Conservation (phyloP, 257 asterid genomes). For the Nicotiana knightiana region DNA sequence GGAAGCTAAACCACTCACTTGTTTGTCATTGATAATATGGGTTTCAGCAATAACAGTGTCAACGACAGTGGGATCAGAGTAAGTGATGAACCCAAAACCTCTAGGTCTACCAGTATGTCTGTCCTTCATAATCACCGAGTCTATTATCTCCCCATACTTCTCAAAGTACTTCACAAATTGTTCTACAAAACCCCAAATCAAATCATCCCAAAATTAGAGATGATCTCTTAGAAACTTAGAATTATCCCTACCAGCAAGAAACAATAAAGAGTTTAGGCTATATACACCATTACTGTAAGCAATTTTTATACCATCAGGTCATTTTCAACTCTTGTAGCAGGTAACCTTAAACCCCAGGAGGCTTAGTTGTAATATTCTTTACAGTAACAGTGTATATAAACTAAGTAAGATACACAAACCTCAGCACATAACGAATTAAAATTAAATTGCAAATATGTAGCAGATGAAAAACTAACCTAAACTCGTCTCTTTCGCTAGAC, state of each 20-base stretch:
- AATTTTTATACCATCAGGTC: no score
- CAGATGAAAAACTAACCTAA: slow-evolving; percentile 39
- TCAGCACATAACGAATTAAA: neutral
- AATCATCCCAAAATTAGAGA: neutral
- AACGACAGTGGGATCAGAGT: slow-evolving; percentile 75
- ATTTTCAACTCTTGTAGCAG: no score
- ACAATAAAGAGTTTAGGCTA: neutral
- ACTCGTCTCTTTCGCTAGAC: slow-evolving; percentile 79
- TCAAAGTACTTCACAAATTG: slow-evolving; percentile 85
- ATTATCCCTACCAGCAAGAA: neutral
- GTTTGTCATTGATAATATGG: slow-evolving; percentile 83
- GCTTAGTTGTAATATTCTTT: no score
- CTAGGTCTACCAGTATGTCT: slow-evolving; percentile 86
- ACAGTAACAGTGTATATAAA: no score
- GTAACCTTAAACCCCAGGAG: no score
- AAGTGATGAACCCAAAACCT: slow-evolving; percentile 91
- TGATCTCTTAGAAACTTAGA: neutral
- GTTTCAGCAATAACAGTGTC: slow-evolving; percentile 82
- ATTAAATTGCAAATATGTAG: neutral
- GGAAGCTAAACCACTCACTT: slow-evolving; percentile 34
- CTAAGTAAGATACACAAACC: neutral
- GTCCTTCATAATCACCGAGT: slow-evolving; percentile 90
- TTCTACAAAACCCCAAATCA: slow-evolving; percentile 28
- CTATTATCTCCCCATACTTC: slow-evolving; percentile 88
- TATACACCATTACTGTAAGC: no score